Conservation (phyloP, 179 eudicot species). For the Heliamphora pulchella region DNA sequence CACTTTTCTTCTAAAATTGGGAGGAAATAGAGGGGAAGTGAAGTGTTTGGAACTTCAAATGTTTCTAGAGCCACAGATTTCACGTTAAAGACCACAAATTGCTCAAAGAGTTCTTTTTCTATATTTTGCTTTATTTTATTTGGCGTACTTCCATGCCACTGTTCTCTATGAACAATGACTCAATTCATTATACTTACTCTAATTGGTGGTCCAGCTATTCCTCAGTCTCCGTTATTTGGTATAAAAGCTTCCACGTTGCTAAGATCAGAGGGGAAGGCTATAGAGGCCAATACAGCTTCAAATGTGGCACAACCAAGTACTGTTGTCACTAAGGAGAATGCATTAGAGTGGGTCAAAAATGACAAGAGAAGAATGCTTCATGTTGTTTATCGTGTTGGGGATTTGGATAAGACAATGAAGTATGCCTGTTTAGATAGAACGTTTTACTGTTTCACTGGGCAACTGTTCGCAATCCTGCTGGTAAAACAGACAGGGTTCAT, state of each 20-base stretch:
- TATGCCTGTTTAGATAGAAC: constrained; percentile 19
- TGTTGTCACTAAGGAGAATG: constrained; percentile 26
- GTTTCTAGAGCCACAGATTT: not conserved
- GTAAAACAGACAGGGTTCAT: not conserved
- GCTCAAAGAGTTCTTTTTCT: not conserved
- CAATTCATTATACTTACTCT: not conserved
- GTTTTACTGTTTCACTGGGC: not conserved
- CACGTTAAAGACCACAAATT: not conserved
- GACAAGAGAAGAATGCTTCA: constrained; percentile 60
- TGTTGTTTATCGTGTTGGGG: constrained; percentile 54
- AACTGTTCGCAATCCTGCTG: constrained; percentile 8
- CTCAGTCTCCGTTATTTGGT: constrained; percentile 36
- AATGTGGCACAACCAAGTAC: constrained; percentile 32
- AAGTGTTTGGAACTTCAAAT: not conserved
- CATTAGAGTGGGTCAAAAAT: constrained; percentile 35
- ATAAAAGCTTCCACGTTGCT: constrained; percentile 30
- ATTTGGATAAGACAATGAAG: constrained; percentile 60
- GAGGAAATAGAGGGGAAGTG: too few relatives aligned
- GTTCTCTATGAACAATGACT: not conserved
- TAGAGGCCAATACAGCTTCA: constrained; percentile 27
- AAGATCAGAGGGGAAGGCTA: constrained; percentile 22
- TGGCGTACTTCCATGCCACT: too few relatives aligned
- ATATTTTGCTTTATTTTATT: not conserved
- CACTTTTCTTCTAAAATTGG: too few relatives aligned
- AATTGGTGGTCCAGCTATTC: constrained; percentile 28